Evolutionary conservation across 139 green algal genomes (phyloP), one percentile per base, ranked within the genome.

Genomic region (Chlamydomonas eustigma): DNA sequence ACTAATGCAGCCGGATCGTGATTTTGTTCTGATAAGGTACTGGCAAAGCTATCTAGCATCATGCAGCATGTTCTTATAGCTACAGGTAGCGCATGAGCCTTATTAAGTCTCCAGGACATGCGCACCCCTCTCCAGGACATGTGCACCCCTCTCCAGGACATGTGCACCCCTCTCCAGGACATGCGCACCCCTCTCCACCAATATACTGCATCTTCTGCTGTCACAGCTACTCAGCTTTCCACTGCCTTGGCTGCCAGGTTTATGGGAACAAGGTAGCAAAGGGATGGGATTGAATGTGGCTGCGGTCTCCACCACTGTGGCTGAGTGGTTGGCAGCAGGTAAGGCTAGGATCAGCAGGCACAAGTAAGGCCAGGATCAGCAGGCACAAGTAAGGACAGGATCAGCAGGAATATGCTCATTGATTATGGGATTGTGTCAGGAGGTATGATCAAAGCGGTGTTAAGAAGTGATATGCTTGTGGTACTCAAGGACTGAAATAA

Each of bases 41-140:
- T n/a, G n/a, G n/a, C n/a, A n/a, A n/a, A n/a, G n/a, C n/a, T n/a
- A n/a, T 39, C 35, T 12, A 65, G n/a, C 6, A 85, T 88, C 18
- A 86, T 86, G 0, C 89, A 89, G 3, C 89, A 88, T 1, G 88
- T 81, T 5, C 70, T 94, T 36, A 37, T 93, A n/a, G 78, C 72
- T 25, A 89, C 84, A 2, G 86, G 88, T 2, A 88, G 80, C 0
- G 37, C 52, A 8, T 8, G 32, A 28, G 88, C 85, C 6, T 89
- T 92, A 31, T 65, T 85, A 0, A 88, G 89, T 24, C 50, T 90
- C 37, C 69, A 82, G 38, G 89, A 94, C 84, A 92, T 86, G 80
- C 72, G 73, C 6, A 91, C 86, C 6, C 91, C 90, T 30, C 84
- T 95, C 68, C 30, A n/a, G 25, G 79, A 91, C 37, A 88, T 83